Evolutionary conservation across 2,329 filamentous ascomycete genomes (phyloP).

Genomic region (Paecilomyces formosus): DNA sequence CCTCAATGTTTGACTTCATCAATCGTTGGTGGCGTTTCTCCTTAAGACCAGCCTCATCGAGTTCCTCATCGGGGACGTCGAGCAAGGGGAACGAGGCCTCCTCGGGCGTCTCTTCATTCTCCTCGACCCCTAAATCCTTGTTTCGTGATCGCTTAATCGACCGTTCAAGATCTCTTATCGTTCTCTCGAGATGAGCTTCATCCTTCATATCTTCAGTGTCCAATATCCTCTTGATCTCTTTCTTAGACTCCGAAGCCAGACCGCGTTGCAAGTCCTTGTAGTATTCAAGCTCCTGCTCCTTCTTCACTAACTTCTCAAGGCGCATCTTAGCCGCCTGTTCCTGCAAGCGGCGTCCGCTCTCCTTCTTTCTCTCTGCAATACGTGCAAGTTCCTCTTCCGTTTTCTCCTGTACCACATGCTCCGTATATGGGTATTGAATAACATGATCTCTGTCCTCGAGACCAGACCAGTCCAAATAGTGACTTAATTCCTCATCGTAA

Average conservation of each 20-base stretch:
- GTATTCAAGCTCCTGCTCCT: constrained; percentile 92
- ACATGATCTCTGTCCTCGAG: constrained; percentile 83
- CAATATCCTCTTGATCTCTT: constrained; percentile 76
- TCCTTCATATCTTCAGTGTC: constrained; percentile 91
- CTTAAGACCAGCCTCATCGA: constrained; percentile 86
- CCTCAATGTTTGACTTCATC: constrained; percentile 91
- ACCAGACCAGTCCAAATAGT: constrained; percentile 83
- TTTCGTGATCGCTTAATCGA: constrained; percentile 83
- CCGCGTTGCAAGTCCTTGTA: constrained; percentile 74
- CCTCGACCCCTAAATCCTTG: constrained; percentile 85
- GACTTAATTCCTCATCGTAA: constrained; percentile 69
- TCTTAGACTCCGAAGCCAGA: constrained; percentile 73
- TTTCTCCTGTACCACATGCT: constrained; percentile 85
- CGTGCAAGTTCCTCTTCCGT: constrained; percentile 86
- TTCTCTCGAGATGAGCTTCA: constrained; percentile 74
- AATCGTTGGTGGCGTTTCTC: constrained; percentile 87
- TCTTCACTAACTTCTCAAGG: constrained; percentile 86
- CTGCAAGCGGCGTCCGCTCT: constrained; percentile 83
- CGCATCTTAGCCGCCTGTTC: constrained; percentile 98
- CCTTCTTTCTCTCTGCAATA: constrained; percentile 89
- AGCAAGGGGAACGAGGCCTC: constrained; percentile 82
- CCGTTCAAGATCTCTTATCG: constrained; percentile 83
- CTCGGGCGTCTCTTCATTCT: constrained; percentile 65
- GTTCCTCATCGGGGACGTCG: constrained; percentile 80
- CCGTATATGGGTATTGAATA: constrained; percentile 87